Evolutionary conservation across 2,329 filamentous ascomycete species (phyloP).

Genomic region (Pseudocercospora fuligena): DNA sequence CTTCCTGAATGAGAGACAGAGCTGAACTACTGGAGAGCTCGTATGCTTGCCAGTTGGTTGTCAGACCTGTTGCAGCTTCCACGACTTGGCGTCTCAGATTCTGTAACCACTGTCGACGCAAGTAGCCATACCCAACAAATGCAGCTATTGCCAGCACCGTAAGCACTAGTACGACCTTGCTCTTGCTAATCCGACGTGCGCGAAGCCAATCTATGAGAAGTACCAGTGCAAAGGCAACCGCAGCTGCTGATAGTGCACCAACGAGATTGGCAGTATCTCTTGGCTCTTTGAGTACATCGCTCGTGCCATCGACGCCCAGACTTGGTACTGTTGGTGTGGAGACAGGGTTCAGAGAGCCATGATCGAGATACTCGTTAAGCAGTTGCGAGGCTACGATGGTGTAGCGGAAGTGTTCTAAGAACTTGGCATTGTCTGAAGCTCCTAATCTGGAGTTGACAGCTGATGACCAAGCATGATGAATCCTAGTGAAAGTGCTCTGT

Average conservation of each 20-base stretch:
- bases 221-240: constrained; percentile 64
- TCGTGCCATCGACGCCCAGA: constrained; percentile 30
- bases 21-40: constrained; percentile 78
- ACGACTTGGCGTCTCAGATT: constrained; percentile 77
- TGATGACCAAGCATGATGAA: constrained; percentile 56
- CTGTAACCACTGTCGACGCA: constrained; percentile 80
- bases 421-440: constrained; percentile 78
- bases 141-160: constrained; percentile 59
- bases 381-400: constrained; percentile 90
- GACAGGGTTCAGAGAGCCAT: constrained; percentile 45
- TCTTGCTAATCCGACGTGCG: constrained; percentile 61
- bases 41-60: constrained; percentile 77
- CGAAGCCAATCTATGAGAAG: constrained; percentile 75
- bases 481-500: constrained; percentile 40
- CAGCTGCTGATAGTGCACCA: constrained; percentile 69
- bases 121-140: constrained; percentile 70
- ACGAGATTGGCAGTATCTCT: constrained; percentile 56
- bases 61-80: constrained; percentile 68
- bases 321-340: constrained; percentile 17
- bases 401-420: constrained; percentile 92
- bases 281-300: constrained; percentile 24
- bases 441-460: constrained; percentile 75
- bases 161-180: constrained; percentile 54
- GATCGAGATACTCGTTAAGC: constrained; percentile 67
- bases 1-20: constrained; percentile 84